A percentile compares a stretch with the other conserved stretches of the same genome.
These are phyloP conservation scores for Hyaloraphidium curvatum DNA, from an alignment of 192 early-diverging fungal genomes.

Conservation along the genomic window DNA sequence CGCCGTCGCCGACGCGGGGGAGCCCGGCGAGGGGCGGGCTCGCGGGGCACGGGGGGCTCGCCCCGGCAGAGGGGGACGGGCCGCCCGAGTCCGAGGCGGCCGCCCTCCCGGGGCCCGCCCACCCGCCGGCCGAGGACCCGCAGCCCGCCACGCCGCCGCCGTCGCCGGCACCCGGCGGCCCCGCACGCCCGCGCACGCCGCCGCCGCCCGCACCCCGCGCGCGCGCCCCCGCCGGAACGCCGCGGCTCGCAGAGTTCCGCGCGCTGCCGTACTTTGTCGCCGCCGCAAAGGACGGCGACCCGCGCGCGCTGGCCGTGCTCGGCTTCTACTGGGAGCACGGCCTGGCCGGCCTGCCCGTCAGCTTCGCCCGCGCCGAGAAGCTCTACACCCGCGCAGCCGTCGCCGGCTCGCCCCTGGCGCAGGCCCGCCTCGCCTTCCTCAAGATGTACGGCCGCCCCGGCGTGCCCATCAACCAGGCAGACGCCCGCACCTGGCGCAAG, in stretches of 20 bases:
- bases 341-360: slow-evolving; percentile 7
- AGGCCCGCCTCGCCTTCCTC: slow-evolving; percentile 25
- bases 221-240: no score
- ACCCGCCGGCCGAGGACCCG: not conserved
- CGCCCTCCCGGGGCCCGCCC: not conserved
- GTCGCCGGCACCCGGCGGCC: no score
- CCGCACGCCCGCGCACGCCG: no score
- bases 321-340: slow-evolving; percentile 12
- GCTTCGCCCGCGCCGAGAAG: slow-evolving; percentile 18
- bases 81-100: not conserved
- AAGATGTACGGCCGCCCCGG: slow-evolving; percentile 25
- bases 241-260: no score
- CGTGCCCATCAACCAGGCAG: slow-evolving; percentile 22
- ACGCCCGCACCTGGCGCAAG: slow-evolving; percentile 14
- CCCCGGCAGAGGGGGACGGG: not conserved
- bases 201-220: no score
- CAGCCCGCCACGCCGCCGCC: not conserved
- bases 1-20: no score
- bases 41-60: no score
- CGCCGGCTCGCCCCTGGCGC: slow-evolving; percentile 16
- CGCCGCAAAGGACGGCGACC: not conserved
- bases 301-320: not conserved
- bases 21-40: no score
- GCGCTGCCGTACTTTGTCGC: no score
- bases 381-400: slow-evolving; percentile 15